Base-by-base conservation (phyloP, 306 rosid species). In the Cotoneaster glaucophyllus region DNA sequence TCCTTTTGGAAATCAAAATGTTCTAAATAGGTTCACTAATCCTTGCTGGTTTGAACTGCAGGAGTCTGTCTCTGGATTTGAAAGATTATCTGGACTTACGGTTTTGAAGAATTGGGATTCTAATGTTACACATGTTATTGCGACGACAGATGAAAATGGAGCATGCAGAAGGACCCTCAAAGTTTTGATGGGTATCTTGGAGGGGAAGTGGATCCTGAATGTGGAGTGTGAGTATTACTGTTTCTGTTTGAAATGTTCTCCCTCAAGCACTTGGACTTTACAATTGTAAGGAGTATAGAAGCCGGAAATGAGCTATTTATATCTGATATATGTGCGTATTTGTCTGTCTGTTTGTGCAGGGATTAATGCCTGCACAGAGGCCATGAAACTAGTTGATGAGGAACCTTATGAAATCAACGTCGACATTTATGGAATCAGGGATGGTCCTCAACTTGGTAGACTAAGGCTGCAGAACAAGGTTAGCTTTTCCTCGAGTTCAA, bases 101-200 rank as follows among this genome's bases (percentile, higher is more conserved):
- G 86, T 95, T 74, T 58, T 88, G 78, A 88, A 84, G 81, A 85
- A 87, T 52, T 95, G 99, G 97, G 92, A 90, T 82, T 82, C 93
- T 21, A 84, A 77, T 81, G 88, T 92, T 67, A 92, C 99, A 48
- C 99, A 95, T 82, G 87, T 95, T 72, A 86, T 95, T 84, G 96
- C 97, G 41, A 85, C 99, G 79, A 84, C 83, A 11, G 90, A 90
- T 86, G 92, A 90, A 87, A 89, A 83, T 79, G 88, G 90, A 61
- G 96, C 97, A 77, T 92, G 97, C 81, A 90, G 48, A 88, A 89
- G 99, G 82, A 95, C 99, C 78, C 92, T 95, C 75, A 95, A 95
- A 89, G 91, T 89, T 69, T 82, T 95, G 83, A 14, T 89, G 90
- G 99, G 93, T 76, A 92, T 92, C 75, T 85, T 95, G 84, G 90